These are phyloP conservation scores for Macrocybe gigantea DNA, from an alignment of 768 basidiomycete species.

Conservation along the genomic window DNA sequence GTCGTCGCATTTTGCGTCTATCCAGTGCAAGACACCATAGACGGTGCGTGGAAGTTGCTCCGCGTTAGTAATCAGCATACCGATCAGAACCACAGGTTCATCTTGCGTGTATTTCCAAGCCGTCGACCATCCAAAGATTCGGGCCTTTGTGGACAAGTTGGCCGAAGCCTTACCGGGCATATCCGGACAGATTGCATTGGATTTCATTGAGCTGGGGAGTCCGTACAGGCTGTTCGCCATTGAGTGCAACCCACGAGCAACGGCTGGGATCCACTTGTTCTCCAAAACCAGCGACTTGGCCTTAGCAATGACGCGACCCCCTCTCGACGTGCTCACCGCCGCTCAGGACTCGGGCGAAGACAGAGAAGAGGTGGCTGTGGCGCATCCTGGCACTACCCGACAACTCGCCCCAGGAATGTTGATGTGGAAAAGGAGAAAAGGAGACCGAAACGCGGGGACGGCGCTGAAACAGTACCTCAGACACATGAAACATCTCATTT, in stretches of 20 bases:
- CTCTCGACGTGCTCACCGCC: conserved; percentile 9
- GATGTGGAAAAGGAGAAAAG: no score
- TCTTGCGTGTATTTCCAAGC: conserved; percentile 15
- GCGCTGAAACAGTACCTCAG: conserved; percentile 11
- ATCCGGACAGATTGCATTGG: conserved; percentile 14
- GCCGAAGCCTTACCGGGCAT: conserved; percentile 5
- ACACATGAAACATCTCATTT: conserved; percentile 13
- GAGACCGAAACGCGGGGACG: not conserved
- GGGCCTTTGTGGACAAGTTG: conserved; percentile 7
- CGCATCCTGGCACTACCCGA: not conserved
- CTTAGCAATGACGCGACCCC: conserved; percentile 9
- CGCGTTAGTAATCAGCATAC: not conserved
- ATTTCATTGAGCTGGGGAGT: conserved; percentile 9
- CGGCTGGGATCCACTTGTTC: conserved; percentile 2
- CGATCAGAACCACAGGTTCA: conserved; percentile 5
- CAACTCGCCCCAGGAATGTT: no score
- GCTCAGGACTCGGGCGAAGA: conserved; percentile 16
- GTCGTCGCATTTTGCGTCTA: conserved; percentile 11
- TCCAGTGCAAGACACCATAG: conserved; percentile 16
- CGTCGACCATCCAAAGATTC: conserved; percentile 8
- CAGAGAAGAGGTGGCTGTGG: not conserved
- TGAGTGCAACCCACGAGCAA: conserved; percentile 11
- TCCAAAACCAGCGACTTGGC: conserved; percentile 10
- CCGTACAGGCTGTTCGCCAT: conserved; percentile 9
- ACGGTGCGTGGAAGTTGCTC: conserved; percentile 5